Evolutionary conservation across 441 rosid genomes (phyloP).

Genomic region (Populus tomentosa): DNA sequence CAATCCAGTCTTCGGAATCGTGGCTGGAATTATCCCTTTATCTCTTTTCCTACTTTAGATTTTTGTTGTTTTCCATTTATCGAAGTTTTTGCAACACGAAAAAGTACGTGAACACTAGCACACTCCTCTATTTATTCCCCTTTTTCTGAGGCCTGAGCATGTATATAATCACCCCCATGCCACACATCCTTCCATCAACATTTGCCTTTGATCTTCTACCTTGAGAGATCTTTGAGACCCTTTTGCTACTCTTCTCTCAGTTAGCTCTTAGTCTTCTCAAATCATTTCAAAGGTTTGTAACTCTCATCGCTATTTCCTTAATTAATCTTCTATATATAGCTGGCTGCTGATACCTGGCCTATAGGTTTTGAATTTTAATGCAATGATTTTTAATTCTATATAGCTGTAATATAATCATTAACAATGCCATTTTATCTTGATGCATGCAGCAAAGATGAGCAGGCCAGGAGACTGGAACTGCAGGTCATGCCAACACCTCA

Average conservation of each 20-base stretch:
- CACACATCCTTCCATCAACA: constrained; percentile 18
- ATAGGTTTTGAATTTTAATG: too few species aligned
- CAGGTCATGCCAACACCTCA: constrained; percentile 82
- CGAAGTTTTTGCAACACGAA: constrained; percentile 49
- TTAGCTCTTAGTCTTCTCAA: background rate
- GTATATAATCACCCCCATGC: constrained; percentile 42
- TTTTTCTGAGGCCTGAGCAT: constrained; percentile 21
- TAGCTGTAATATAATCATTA: background rate
- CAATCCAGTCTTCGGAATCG: constrained; percentile 40
- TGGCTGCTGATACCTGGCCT: background rate
- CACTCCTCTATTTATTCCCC: constrained; percentile 40
- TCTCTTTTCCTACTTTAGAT: constrained; percentile 34
- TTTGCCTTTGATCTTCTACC: constrained; percentile 11
- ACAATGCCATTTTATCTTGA: background rate
- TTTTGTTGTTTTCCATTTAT: constrained; percentile 40
- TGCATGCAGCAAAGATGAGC: constrained; percentile 41
- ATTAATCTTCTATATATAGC: background rate
- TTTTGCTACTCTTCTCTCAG: background rate
- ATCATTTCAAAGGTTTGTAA: background rate
- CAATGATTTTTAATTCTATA: too few species aligned
- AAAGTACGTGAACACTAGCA: constrained; percentile 25
- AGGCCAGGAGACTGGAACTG: constrained; percentile 99
- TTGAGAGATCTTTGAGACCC: background rate
- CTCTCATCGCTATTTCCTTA: background rate
- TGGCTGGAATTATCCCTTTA: constrained; percentile 45